phyloP scores from a whole-genome alignment of 768 basidiomycete genomes.

The Suillus paluster region DNA sequence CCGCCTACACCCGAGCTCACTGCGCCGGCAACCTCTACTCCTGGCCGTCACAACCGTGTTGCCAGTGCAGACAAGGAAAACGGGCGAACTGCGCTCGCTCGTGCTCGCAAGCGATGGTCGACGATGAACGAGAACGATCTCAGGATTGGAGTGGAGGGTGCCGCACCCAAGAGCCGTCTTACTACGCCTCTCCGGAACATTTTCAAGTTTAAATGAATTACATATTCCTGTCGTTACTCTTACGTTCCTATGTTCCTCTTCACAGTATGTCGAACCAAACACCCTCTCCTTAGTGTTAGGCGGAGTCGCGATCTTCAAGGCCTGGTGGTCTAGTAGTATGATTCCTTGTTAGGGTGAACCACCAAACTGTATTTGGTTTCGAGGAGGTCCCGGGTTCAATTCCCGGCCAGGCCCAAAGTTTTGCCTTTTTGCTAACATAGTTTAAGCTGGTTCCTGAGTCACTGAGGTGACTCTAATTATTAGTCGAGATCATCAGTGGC shows the following conservation, averaged over 20 bases:
- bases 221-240: not conserved
- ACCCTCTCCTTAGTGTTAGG: not conserved
- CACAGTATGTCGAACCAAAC: too few species aligned
- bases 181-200: constrained; percentile 36
- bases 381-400: constrained; percentile 85
- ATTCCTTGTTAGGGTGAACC: constrained; percentile 42
- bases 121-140: constrained; percentile 20
- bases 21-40: not conserved
- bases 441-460: not conserved
- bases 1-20: constrained; percentile 9
- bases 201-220: constrained; percentile 32
- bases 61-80: constrained; percentile 21
- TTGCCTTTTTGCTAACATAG: constrained; percentile 1
- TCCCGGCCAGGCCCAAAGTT: constrained; percentile 66
- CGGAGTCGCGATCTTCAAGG: constrained; percentile 13
- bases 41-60: constrained; percentile 23
- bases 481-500: not conserved
- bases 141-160: constrained; percentile 30
- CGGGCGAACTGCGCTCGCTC: constrained; percentile 5
- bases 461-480: not conserved
- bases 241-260: not conserved
- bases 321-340: constrained; percentile 48
- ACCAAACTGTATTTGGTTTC: constrained; percentile 32
- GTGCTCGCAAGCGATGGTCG: constrained; percentile 20
- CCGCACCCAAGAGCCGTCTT: constrained; percentile 26